Percentiles rank a stretch among this genome's conserved stretches.
These are phyloP conservation scores for Hamamelis virginiana DNA, from an alignment of 164 flowering plant species.

Conservation along the genomic window DNA sequence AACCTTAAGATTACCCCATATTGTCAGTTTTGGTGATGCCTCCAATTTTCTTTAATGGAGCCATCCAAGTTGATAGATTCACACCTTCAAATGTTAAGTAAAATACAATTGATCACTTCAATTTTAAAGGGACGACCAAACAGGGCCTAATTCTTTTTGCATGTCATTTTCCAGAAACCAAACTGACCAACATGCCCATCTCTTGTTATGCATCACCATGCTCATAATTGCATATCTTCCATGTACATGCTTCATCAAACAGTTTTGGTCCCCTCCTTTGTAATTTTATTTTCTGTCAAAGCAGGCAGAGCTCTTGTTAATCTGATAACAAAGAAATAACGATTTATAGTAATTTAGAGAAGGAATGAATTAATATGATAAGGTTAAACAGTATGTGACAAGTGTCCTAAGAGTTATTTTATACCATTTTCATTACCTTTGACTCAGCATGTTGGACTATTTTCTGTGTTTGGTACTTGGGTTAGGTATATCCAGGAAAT, in stretches of 20 bases:
- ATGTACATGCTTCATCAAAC: background rate
- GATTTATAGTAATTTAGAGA: background rate
- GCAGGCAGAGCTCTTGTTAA: background rate
- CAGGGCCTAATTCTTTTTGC: background rate
- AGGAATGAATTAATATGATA: background rate
- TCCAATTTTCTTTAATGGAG: no score
- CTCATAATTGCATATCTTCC: background rate
- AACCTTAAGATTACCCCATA: no score
- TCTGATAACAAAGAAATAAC: background rate
- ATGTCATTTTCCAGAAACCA: background rate
- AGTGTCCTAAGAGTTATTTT: background rate
- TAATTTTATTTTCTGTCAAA: no score
- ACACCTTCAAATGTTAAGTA: no score
- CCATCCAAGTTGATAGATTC: no score
- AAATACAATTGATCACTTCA: no score
- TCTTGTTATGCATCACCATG: background rate
- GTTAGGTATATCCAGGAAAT: no score
- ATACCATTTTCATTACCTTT: background rate
- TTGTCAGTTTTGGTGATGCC: no score
- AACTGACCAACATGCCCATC: background rate
- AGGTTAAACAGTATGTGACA: background rate
- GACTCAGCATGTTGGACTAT: no score
- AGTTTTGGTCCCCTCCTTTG: no score
- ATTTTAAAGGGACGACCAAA: no score
- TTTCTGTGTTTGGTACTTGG: no score